Percentiles rank a stretch among this genome's conserved stretches.
Conservation (phyloP, 805 yeast species). For the Saturnispora saitoi region DNA sequence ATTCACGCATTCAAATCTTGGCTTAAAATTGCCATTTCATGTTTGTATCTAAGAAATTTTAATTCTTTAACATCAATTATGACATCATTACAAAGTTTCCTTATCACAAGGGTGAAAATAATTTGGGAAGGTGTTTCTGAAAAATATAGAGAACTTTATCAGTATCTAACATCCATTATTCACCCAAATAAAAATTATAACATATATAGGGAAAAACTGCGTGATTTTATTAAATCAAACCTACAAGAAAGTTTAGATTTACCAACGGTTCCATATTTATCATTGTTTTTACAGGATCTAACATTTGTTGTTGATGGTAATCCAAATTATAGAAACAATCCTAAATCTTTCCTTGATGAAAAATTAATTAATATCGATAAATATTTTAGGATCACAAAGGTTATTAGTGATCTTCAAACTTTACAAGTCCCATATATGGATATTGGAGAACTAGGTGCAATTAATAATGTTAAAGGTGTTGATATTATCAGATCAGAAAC, state of each 20-base stretch:
- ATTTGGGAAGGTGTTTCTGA: constrained; percentile 52
- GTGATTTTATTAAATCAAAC: constrained; percentile 45
- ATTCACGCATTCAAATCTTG: constrained; percentile 52
- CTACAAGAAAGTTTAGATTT: constrained; percentile 33
- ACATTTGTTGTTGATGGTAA: constrained; percentile 82
- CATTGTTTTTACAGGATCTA: constrained; percentile 67
- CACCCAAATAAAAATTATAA: constrained; percentile 70
- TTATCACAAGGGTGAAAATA: constrained; percentile 51
- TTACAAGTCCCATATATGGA: constrained; percentile 53
- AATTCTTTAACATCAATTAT: constrained; percentile 74
- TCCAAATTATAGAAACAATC: constrained; percentile 51
- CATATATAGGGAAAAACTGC: constrained; percentile 57
- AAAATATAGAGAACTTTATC: constrained; percentile 54
- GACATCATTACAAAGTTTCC: constrained; percentile 66
- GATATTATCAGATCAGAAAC: constrained; percentile 25
- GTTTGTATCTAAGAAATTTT: constrained; percentile 65
- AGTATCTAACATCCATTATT: constrained; percentile 56
- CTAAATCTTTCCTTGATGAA: constrained; percentile 42
- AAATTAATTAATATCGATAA: constrained; percentile 67
- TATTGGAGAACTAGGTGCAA: constrained; percentile 24
- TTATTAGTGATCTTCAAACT: constrained; percentile 57
- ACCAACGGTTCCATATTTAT: constrained; percentile 71
- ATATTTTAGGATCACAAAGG: constrained; percentile 55
- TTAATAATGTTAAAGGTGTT: constrained; percentile 21
- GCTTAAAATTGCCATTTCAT: constrained; percentile 66